Base-by-base conservation (phyloP, 2,329 filamentous ascomycete species). In the Gliomastix tumulicola region DNA sequence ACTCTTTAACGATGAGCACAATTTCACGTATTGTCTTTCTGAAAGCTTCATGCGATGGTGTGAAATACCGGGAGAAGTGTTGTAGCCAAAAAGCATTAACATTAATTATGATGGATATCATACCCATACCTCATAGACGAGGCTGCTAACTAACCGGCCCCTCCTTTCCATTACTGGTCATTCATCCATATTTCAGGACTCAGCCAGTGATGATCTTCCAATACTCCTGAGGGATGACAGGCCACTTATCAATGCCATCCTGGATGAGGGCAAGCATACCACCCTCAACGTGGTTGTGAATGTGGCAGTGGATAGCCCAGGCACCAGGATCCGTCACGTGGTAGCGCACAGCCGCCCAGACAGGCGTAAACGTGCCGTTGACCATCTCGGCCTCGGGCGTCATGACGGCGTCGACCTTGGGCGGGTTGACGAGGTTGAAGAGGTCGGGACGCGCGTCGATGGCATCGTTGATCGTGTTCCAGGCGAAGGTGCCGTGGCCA, bases 381-480 rank as follows among this genome's bases (percentile, higher is more conserved):
- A n/a, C n/a, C n/a, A n/a, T n/a, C n/a, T n/a, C n/a, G n/a, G 25
- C 16, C 25, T 28, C 25, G 13, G 25, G 25, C 16, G 25, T 13
- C 8, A 28, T 28, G 13, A 7, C 25, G 13, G 16, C 13, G 25
- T 15, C 25, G 13, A 12, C 13, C 10, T 15, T 63, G 1, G 71
- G 71, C 1, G 78, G 77, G 28, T 68, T 65, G 1, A 64, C 59
- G 3, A 81, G 55, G 49, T 82, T 81, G 60, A 82, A 80, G 15
- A 50, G 59, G 13, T 12, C 54, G 0, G 74, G 74, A 0, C 59
- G 54, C 12, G 61, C 60, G 10, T 53, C 46, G 3, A 62, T 56
- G 0, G 77, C 77, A 37, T 77, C 71, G 0, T 63, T 69, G 1
- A 80, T 69, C 1, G 63, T 66, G 3, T 49, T 51, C 63, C 70